Percentiles rank a stretch among this genome's conserved stretches.
Evolutionary conservation across 345 rosid genomes (phyloP).

Genomic region (Mallotus nudiflorus): DNA sequence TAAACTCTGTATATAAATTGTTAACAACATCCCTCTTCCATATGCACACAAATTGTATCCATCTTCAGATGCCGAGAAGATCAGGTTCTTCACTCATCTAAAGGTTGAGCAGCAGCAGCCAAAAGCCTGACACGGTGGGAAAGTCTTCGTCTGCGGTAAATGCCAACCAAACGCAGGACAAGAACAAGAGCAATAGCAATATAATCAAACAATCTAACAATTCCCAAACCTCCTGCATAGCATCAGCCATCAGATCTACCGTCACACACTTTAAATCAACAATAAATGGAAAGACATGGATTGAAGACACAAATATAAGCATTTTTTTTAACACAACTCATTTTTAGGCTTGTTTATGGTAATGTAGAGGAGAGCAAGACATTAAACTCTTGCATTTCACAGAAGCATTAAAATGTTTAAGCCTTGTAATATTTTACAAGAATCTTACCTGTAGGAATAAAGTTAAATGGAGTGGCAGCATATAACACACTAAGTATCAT

Average conservation of each 20-base stretch:
- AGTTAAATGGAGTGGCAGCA: slow-evolving; percentile 62
- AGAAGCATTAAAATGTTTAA: slow-evolving; percentile 4
- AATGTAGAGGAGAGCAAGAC: too few species aligned
- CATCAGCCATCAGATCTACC: slow-evolving; percentile 3
- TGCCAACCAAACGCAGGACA: slow-evolving; percentile 61
- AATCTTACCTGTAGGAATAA: slow-evolving; percentile 66
- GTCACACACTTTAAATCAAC: too few species aligned
- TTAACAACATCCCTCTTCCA: neutral
- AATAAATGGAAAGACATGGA: too few species aligned
- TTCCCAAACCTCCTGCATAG: slow-evolving; percentile 53
- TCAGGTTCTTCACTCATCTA: neutral
- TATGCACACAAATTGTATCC: neutral
- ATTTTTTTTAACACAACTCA: too few species aligned
- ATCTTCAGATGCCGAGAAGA: neutral
- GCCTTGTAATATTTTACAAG: too few species aligned
- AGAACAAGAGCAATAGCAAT: slow-evolving; percentile 51
- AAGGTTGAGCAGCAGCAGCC: slow-evolving; percentile 44
- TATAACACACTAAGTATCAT: slow-evolving; percentile 61
- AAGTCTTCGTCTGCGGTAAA: slow-evolving; percentile 50
- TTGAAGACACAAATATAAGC: too few species aligned
- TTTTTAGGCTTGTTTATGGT: too few species aligned
- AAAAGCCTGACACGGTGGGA: slow-evolving; percentile 57
- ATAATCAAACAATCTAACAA: slow-evolving; percentile 59
- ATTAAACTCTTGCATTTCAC: too few species aligned
- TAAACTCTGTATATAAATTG: neutral